Conservation (phyloP, 805 yeast species). For the Yarrowia keelungensis region DNA sequence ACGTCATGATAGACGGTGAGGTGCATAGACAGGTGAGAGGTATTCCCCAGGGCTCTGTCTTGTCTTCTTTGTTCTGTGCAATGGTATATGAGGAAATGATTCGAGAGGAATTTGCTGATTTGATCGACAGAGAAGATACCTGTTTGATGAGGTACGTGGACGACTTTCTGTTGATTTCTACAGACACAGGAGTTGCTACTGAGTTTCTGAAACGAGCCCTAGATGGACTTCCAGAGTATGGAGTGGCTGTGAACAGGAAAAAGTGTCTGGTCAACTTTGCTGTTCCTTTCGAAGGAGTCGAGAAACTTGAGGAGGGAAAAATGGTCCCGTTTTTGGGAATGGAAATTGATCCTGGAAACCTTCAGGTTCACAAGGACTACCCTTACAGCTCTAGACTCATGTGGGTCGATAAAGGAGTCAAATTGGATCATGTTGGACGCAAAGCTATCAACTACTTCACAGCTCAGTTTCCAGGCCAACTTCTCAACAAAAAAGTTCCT, state of each 20-base stretch:
- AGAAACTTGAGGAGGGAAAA: not conserved
- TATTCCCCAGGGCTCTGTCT: slow-evolving; percentile 26
- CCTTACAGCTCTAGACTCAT: not conserved
- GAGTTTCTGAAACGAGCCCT: not conserved
- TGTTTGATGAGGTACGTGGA: slow-evolving; percentile 19
- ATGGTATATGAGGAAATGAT: slow-evolving; percentile 33
- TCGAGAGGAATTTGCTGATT: not conserved
- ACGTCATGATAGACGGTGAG: not conserved
- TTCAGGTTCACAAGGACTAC: not conserved
- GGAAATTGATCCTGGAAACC: not conserved
- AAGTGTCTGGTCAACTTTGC: slow-evolving; percentile 33
- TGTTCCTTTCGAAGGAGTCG: not conserved
- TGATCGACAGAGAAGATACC: slow-evolving; percentile 3
- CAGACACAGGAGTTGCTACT: not conserved
- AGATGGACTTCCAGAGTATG: not conserved
- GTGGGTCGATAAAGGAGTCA: slow-evolving; percentile 29
- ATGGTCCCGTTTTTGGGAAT: slow-evolving; percentile 14
- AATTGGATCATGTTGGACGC: not conserved
- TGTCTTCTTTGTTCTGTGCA: slow-evolving; percentile 22
- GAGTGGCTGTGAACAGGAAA: slow-evolving; percentile 12
- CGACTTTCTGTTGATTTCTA: slow-evolving; percentile 19
- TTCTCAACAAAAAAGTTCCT: not conserved
- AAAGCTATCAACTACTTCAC: not conserved
- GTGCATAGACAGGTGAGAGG: slow-evolving; percentile 7
- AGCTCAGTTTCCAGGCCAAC: not conserved